phyloP scores from a whole-genome alignment of 2,329 filamentous ascomycete genomes.

The Orbilia quercus region DNA sequence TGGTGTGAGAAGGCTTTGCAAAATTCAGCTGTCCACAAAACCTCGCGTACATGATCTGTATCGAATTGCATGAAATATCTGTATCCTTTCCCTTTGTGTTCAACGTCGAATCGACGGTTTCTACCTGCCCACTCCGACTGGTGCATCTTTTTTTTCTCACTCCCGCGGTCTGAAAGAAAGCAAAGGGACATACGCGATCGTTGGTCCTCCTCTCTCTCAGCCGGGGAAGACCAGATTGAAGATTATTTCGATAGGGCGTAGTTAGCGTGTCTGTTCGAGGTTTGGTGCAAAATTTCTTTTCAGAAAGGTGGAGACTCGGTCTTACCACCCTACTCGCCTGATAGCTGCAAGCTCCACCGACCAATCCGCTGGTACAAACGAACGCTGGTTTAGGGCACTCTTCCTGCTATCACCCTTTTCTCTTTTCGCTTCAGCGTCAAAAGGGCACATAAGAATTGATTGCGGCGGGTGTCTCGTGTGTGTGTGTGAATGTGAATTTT shows the following conservation, averaged over 20 bases:
- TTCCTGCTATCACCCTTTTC: conserved; percentile 21
- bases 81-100: conserved; percentile 29
- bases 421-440: conserved; percentile 33
- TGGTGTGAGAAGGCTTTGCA: conserved; percentile 27
- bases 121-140: conserved; percentile 27
- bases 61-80: conserved; percentile 22
- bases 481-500: conserved; percentile 45
- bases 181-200: conserved; percentile 13
- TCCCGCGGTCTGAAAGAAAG: conserved; percentile 20
- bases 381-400: conserved; percentile 40
- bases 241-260: conserved; percentile 22
- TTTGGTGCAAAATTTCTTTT: conserved; percentile 42
- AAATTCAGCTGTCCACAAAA: conserved; percentile 22
- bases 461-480: conserved; percentile 18
- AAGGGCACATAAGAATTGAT: background rate
- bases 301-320: conserved; percentile 13
- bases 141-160: conserved; percentile 20
- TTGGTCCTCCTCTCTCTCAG: conserved; percentile 30
- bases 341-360: conserved; percentile 29
- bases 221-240: conserved; percentile 4
- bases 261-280: conserved; percentile 27
- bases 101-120: conserved; percentile 33
- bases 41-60: conserved; percentile 27
- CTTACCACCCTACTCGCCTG: conserved; percentile 26
- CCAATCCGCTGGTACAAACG: conserved; percentile 38